Conservation (phyloP, 2,329 filamentous ascomycete species). For the Aquanectria penicillioides region DNA sequence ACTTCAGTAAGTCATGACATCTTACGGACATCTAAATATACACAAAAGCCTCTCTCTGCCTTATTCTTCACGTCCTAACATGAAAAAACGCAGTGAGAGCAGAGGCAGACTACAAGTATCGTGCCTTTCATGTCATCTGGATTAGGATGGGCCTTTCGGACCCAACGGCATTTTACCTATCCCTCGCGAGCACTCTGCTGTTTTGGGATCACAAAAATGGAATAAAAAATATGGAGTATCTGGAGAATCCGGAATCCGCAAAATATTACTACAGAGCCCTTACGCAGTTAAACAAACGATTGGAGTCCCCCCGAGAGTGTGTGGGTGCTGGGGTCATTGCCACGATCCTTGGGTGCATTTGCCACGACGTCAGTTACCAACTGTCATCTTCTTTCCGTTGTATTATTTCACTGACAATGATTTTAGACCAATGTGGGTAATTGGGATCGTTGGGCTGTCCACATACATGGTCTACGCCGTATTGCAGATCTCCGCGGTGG, state of each 20-base stretch:
- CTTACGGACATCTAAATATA: background rate
- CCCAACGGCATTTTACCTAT: background rate
- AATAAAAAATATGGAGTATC: background rate
- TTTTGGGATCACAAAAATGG: background rate
- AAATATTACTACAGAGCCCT: background rate
- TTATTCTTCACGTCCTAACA: background rate
- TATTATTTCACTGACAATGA: background rate
- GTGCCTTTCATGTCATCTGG: background rate
- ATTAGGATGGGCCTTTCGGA: slow-evolving; percentile 8
- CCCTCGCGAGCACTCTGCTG: background rate
- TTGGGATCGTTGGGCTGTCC: background rate
- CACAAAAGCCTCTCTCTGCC: too few species aligned
- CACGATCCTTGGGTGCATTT: background rate
- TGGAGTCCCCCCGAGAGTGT: background rate
- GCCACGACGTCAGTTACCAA: background rate
- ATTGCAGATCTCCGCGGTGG: background rate
- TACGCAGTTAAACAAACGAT: background rate
- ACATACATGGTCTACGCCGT: background rate
- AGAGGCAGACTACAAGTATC: background rate
- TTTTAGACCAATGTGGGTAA: background rate
- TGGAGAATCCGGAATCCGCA: background rate
- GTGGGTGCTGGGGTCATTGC: background rate
- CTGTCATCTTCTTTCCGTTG: background rate
- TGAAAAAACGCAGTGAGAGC: background rate
- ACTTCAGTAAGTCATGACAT: background rate